Base-by-base conservation (phyloP, 192 early-diverging fungal species). In the Backusella circina region DNA sequence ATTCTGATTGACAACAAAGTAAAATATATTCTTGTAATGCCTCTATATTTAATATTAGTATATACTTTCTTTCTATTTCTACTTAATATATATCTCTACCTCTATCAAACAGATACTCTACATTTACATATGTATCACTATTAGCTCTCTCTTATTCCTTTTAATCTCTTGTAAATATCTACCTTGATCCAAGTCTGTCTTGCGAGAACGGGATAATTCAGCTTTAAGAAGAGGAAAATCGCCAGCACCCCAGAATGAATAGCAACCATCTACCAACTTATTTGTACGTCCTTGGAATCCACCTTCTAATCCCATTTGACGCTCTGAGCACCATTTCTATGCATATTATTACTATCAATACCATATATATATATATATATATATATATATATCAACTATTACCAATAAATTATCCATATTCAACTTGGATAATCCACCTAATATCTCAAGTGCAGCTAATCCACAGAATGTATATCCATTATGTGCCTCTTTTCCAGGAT, bases 231-330 rank as follows among this genome's bases (percentile, higher is more conserved):
- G 71, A 1, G 93, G 89, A 47, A 92, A 92, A 3, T 90, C 82
- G 8, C 91, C 96, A 8, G 95, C 96, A 35, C 92, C 88, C 98
- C 98, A 99, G 77, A 96, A 96, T 0, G 98, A 95, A 82, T 99
- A 99, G 78, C 98, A 99, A 0, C 97, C 98, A 82, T 99, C 98
- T 0, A 99, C 98, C 0, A 99, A 86, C 83, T 99, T 99, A 81
- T 99, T 99, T 0, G 94, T 93, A 47, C 98, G 85, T 6, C 98
- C 98, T 70, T 94, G 94, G 77, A 98, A 99, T 30, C 98, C 98
- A 51, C 97, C 97, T 84, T 99, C 98, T 28, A 95, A 74, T 33
- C 81, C 79, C 93, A 98, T 91, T 84, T 99, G 98, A 41, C 95
- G 80, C 3, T 80, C 82, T 21, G 80, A 77, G 65, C 92, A 84